Evolutionary conservation across 208 protist genomes (phyloP), one percentile per base, ranked within the genome.

Genomic region (Herpetomonas samuelpessoai): DNA sequence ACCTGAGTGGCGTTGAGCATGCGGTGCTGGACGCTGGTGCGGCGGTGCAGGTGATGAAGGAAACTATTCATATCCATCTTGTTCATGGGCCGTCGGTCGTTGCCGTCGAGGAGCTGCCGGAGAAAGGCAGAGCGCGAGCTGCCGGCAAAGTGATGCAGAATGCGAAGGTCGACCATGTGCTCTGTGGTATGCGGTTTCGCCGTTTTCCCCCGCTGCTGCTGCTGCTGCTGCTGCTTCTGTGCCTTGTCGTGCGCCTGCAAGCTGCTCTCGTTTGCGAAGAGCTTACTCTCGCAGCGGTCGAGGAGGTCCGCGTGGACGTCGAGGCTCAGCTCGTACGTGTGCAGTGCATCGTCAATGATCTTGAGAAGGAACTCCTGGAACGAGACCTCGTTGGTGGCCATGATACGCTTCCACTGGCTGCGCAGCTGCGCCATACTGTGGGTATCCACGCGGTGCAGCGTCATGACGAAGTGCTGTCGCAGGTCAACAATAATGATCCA

Each of bases 321-420:
- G 46, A 95, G 74, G 55, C 73, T 83, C 44, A 77, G 74, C 27
- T 88, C 67, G 52, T 90, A 95, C 3, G 88, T 92, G 75, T 76
- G 62, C 18, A 92, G 76, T 14, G 85, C 81, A 51, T 92, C 85
- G 47, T 92, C 76, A 55, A 95, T 77, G 55, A 95, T 78, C 55
- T 88, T 85, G 28, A 91, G 74, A 16, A 95, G 65, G 57, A 95
- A 92, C 58, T 95, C 80, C 49, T 93, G 83, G 61, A 93, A 92
- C 22, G 79, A 88, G 21, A 92, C 77, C 30, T 83, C 69, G 56
- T 57, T 86, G 25, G 66, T 57, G 27, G 81, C 55, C 71, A 90
- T 87, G 21, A 95, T 65, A 25, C 62, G 76, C 24, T 61, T 51
- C 84, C 88, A 95, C 59, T 88, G 74, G 3, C 56, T 31, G 29